These are phyloP conservation scores for Crithidia expoeki DNA, from an alignment of 208 protist species.

Conservation along the genomic window DNA sequence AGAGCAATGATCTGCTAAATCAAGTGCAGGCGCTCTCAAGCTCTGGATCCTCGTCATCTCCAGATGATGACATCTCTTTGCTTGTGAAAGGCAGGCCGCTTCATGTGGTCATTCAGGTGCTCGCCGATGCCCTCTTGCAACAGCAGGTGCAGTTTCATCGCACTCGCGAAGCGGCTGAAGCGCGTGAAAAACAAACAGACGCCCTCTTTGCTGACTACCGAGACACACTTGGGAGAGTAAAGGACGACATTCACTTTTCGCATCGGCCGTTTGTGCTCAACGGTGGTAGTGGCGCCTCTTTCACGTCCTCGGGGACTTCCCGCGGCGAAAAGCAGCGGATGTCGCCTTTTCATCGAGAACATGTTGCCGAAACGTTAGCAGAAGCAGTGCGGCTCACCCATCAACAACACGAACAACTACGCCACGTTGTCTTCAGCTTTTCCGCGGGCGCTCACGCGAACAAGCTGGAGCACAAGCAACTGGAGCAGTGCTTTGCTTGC, in stretches of 20 bases:
- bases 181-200: neutral
- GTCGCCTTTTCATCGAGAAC: neutral
- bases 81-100: conserved; percentile 15
- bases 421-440: neutral
- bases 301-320: neutral
- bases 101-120: conserved; percentile 1
- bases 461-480: neutral
- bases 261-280: neutral
- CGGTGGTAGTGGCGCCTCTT: neutral
- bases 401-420: neutral
- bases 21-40: conserved; percentile 6
- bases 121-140: conserved; percentile 12
- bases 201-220: neutral
- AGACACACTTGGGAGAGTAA: neutral
- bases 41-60: neutral
- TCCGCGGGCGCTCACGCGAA: neutral
- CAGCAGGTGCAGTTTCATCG: neutral
- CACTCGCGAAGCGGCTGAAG: conserved; percentile 3
- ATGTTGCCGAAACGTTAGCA: neutral
- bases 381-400: conserved; percentile 1
- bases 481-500: neutral
- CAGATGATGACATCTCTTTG: neutral
- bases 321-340: neutral
- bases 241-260: conserved; percentile 1
- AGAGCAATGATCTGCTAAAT: neutral